Conservation (phyloP, 2,329 filamentous ascomycete species). For the Penicillium hordei region DNA sequence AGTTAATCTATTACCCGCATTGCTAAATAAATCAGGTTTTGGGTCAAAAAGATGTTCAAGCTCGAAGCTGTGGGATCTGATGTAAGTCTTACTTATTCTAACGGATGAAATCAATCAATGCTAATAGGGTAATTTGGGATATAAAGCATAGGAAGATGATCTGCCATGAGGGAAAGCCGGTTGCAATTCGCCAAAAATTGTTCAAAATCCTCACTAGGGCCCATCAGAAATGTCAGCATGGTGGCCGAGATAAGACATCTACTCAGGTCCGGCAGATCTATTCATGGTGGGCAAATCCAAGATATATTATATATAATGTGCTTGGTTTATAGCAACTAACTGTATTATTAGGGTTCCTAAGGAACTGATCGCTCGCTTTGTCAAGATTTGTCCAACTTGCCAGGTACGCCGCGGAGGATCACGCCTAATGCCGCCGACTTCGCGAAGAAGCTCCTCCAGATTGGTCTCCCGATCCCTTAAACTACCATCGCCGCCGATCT, state of each 20-base stretch:
- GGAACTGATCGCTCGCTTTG: constrained; percentile 53
- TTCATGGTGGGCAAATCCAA: constrained; percentile 44
- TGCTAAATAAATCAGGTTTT: constrained; percentile 40
- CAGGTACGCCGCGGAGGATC: constrained; percentile 49
- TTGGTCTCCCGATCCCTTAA: constrained; percentile 35
- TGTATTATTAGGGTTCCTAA: constrained; percentile 45
- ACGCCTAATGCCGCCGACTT: constrained; percentile 43
- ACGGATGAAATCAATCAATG: background rate
- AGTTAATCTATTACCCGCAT: too few relatives aligned
- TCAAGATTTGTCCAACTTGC: constrained; percentile 53
- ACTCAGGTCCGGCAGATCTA: constrained; percentile 51
- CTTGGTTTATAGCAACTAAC: too few relatives aligned
- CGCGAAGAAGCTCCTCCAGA: constrained; percentile 38
- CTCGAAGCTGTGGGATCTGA: constrained; percentile 43
- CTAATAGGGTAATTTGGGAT: background rate
- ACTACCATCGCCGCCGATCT: constrained; percentile 35
- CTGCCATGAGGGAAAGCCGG: constrained; percentile 53
- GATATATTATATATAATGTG: too few relatives aligned
- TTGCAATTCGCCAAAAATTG: constrained; percentile 52
- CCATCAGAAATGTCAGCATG: constrained; percentile 52
- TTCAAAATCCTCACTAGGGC: constrained; percentile 53
- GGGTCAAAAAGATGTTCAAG: constrained; percentile 56
- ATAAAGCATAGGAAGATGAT: constrained; percentile 44
- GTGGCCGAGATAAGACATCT: constrained; percentile 53
- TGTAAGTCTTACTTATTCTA: constrained; percentile 30